Evolutionary conservation across 192 early-diverging fungal genomes (phyloP).

Genomic region (Dissophora globulifera): DNA sequence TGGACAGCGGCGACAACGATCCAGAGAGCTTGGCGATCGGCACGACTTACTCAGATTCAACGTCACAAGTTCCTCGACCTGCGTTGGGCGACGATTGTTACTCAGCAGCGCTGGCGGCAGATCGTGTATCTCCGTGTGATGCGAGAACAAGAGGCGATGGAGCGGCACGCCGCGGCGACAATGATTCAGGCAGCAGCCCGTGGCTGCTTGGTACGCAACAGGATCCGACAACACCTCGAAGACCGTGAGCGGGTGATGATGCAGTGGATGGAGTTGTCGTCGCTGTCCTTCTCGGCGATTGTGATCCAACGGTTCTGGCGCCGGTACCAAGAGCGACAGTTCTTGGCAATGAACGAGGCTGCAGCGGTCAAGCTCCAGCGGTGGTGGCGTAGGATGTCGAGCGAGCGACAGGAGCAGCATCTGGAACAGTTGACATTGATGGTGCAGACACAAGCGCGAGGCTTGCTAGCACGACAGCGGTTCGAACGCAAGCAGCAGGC

Average conservation of each 20-base stretch:
- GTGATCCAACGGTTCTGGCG: slow-evolving; percentile 43
- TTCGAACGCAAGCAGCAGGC: slow-evolving; percentile 9
- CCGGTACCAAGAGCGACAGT: slow-evolving; percentile 2
- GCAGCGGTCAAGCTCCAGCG: slow-evolving; percentile 34
- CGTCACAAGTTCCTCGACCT: slow-evolving; percentile 26
- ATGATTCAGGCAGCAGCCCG: slow-evolving; percentile 41
- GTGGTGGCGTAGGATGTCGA: slow-evolving; percentile 30
- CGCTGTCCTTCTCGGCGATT: slow-evolving; percentile 28
- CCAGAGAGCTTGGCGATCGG: slow-evolving; percentile 28
- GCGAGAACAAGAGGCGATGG: neutral
- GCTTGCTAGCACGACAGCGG: slow-evolving; percentile 30
- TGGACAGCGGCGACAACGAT: slow-evolving; percentile 30
- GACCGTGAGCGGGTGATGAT: slow-evolving; percentile 23
- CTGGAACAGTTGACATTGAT: slow-evolving; percentile 7
- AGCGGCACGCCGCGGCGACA: slow-evolving; percentile 18
- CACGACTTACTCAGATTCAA: slow-evolving; percentile 14
- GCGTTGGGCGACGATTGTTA: slow-evolving; percentile 17
- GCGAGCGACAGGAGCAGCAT: neutral
- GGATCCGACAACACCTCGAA: slow-evolving; percentile 20
- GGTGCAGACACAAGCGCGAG: slow-evolving; percentile 46
- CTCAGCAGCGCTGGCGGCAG: slow-evolving; percentile 41
- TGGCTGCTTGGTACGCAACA: slow-evolving; percentile 31
- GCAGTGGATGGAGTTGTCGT: slow-evolving; percentile 31
- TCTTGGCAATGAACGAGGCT: slow-evolving; percentile 6
- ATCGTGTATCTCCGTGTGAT: slow-evolving; percentile 8